These are phyloP conservation scores for Candida ponderosae DNA, from an alignment of 805 yeast species.

Conservation along the genomic window DNA sequence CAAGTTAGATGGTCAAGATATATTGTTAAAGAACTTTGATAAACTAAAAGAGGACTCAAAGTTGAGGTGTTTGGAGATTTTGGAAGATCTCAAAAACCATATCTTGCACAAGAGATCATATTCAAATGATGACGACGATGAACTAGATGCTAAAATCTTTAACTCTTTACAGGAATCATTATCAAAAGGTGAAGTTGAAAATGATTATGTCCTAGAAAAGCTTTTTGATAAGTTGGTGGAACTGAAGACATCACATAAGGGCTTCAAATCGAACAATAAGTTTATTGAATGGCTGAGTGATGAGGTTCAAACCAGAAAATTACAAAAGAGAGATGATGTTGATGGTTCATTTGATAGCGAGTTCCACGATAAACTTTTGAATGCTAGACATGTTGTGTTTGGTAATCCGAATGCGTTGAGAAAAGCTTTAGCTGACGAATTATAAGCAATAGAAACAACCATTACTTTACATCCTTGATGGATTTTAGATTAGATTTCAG, in stretches of 20 bases:
- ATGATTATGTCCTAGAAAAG: slow-evolving; percentile 33
- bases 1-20: slow-evolving; percentile 11
- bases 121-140: slow-evolving; percentile 5
- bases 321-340: slow-evolving; percentile 14
- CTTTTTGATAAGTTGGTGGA: slow-evolving; percentile 32
- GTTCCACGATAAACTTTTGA: slow-evolving; percentile 32
- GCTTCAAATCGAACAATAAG: slow-evolving; percentile 24
- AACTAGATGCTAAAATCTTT: slow-evolving; percentile 7
- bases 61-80: slow-evolving; percentile 34
- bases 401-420: slow-evolving; percentile 72
- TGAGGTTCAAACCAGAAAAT: slow-evolving; percentile 29
- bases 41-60: slow-evolving; percentile 20
- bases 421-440: slow-evolving; percentile 48
- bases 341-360: slow-evolving; percentile 22
- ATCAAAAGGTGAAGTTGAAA: slow-evolving; percentile 19
- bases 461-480: too few species aligned
- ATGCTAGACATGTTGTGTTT: slow-evolving; percentile 57
- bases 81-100: slow-evolving; percentile 32
- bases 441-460: slow-evolving; percentile 19
- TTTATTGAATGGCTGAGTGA: slow-evolving; percentile 61
- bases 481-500: too few species aligned
- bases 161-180: slow-evolving; percentile 12
- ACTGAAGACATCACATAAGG: slow-evolving; percentile 23
- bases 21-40: slow-evolving; percentile 18
- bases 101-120: slow-evolving; percentile 5